phyloP scores from a whole-genome alignment of 345 rosid species.

The sweet orange (Citrus sinensis) region DNA sequence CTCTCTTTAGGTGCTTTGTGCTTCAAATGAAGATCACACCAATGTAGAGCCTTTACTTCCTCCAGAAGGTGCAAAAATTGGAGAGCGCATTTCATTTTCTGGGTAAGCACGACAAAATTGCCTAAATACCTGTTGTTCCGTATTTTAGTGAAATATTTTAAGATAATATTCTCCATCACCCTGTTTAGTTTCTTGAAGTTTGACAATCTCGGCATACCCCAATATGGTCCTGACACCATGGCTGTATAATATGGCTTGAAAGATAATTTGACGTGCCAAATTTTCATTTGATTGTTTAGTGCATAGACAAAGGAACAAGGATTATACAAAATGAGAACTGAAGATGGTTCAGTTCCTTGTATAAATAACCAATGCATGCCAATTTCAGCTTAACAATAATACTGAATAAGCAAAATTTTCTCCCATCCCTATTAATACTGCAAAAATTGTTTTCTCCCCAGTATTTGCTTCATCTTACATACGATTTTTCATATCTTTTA shows the following conservation, averaged over 20 bases:
- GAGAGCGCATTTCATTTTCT: conserved; percentile 66
- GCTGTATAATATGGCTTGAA: not conserved
- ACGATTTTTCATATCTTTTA: conserved; percentile 9
- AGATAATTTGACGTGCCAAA: not conserved
- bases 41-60: conserved; percentile 78
- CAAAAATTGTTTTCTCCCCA: not conserved
- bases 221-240: no score
- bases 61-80: conserved; percentile 76
- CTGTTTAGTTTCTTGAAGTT: not conserved
- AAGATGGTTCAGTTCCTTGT: not conserved
- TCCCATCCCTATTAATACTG: not conserved
- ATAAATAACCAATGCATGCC: not conserved
- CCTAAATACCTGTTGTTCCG: not conserved
- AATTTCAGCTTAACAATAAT: not conserved
- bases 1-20: conserved; percentile 72
- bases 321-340: not conserved
- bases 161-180: not conserved
- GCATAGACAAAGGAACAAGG: not conserved
- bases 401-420: not conserved
- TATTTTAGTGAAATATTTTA: not conserved
- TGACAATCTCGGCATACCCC: not conserved
- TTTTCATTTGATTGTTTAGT: not conserved
- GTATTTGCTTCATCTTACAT: not conserved
- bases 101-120: conserved; percentile 49
- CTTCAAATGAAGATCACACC: conserved; percentile 83